phyloP scores from a whole-genome alignment of 352 stramenopile genomes.

The Pythium monospermum region DNA sequence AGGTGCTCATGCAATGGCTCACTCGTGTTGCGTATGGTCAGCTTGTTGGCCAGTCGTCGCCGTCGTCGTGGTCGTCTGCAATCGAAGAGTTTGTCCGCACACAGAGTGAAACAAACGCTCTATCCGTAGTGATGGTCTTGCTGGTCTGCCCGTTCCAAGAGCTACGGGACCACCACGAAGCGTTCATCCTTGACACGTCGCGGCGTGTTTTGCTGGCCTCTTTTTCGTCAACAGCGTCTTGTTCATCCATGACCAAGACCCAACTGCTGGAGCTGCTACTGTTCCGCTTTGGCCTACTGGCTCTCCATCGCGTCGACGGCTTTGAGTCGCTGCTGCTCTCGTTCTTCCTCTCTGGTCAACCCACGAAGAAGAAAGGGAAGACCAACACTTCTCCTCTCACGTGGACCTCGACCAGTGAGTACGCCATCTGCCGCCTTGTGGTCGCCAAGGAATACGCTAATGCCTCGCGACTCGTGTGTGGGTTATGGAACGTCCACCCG shows the following conservation, averaged over 20 bases:
- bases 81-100: conserved; percentile 34
- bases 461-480: conserved; percentile 46
- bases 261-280: conserved; percentile 45
- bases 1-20: conserved; percentile 63
- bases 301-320: conserved; percentile 32
- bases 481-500: conserved; percentile 46
- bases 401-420: conserved; percentile 64
- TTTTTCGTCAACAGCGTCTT: conserved; percentile 9
- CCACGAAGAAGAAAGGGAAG: conserved; percentile 3
- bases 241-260: conserved; percentile 14
- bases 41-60: too few relatives aligned
- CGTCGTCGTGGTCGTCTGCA: conserved; percentile 7
- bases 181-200: conserved; percentile 24
- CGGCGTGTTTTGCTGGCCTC: background rate
- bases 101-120: conserved; percentile 32
- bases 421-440: conserved; percentile 64
- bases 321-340: conserved; percentile 37
- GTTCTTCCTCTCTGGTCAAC: conserved; percentile 22
- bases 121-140: conserved; percentile 40
- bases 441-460: conserved; percentile 34
- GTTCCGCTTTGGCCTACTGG: conserved; percentile 50
- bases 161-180: conserved; percentile 33
- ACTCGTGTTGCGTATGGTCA: conserved; percentile 35
- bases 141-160: conserved; percentile 54
- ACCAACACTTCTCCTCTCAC: too few relatives aligned